Percentiles rank a stretch among this genome's conserved stretches.
Conservation (phyloP, 257 asterid genomes). For the Galeopsis tetrahit region DNA sequence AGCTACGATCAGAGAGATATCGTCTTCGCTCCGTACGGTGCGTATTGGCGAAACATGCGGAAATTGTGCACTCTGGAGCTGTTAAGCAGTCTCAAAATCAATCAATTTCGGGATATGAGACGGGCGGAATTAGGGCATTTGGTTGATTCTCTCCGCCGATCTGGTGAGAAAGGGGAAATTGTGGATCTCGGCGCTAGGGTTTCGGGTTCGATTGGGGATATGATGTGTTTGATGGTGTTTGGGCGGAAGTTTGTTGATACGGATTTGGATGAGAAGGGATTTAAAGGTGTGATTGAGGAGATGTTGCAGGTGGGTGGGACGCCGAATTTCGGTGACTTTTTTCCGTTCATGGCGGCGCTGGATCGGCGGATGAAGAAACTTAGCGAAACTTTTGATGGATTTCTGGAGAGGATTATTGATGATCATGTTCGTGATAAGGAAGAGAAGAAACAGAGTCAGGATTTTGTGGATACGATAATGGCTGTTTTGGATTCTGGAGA, state of each 20-base stretch:
- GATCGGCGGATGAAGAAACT: conserved; percentile 34
- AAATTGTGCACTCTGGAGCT: conserved; percentile 39
- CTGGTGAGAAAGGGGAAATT: conserved; percentile 5
- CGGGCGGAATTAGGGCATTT: conserved; percentile 24
- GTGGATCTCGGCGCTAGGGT: conserved; percentile 37
- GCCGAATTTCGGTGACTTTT: conserved; percentile 37
- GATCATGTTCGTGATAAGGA: conserved; percentile 34
- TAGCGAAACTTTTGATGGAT: conserved; percentile 33
- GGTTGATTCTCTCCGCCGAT: neutral
- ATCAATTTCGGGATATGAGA: conserved; percentile 36
- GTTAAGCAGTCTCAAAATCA: conserved; percentile 34
- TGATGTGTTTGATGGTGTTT: conserved; percentile 16
- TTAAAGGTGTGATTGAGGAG: conserved; percentile 29
- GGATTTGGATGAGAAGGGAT: neutral
- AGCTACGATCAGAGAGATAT: conserved; percentile 29
- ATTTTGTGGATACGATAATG: conserved; percentile 41
- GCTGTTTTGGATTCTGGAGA: conserved; percentile 39
- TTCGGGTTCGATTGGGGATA: conserved; percentile 31
- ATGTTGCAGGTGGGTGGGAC: conserved; percentile 7
- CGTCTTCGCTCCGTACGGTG: conserved; percentile 30
- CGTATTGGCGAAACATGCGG: conserved; percentile 44
- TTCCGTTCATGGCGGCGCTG: conserved; percentile 38
- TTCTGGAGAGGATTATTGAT: conserved; percentile 43
- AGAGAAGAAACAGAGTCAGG: conserved; percentile 8
- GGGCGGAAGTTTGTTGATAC: neutral